These are phyloP conservation scores for Dentiscutata heterogama DNA, from an alignment of 371 early-diverging fungal species.

Conservation along the genomic window DNA sequence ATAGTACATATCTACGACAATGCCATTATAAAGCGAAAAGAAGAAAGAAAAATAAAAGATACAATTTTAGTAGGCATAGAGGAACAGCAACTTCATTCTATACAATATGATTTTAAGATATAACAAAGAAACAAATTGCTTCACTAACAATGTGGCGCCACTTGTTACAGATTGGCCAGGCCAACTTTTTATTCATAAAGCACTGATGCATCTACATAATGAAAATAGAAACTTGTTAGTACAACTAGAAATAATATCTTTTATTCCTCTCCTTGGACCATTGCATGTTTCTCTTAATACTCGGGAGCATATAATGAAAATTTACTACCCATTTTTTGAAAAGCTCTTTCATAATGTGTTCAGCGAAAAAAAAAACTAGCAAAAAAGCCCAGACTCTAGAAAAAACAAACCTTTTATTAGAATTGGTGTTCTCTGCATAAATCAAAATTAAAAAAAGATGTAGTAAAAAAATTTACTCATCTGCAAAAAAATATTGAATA, in stretches of 20 bases:
- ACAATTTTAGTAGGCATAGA: background rate
- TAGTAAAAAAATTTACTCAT: background rate
- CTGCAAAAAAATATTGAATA: background rate
- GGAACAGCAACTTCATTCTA: background rate
- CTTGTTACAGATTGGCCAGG: background rate
- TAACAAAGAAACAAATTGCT: background rate
- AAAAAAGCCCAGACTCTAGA: conserved; percentile 7
- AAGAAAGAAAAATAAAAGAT: background rate
- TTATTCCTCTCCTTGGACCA: background rate
- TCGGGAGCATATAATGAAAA: background rate
- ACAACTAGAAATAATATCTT: background rate
- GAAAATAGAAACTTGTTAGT: background rate
- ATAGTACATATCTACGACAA: background rate
- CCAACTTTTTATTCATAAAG: background rate
- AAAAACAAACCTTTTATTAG: conserved; percentile 19
- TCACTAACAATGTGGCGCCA: background rate
- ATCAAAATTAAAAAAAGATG: background rate
- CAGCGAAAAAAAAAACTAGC: background rate
- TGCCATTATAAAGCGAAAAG: background rate
- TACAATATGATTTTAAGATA: background rate
- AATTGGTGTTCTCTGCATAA: background rate
- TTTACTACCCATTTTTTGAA: background rate
- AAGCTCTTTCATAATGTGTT: background rate
- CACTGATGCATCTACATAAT: background rate
- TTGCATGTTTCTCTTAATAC: conserved; percentile 11